A percentile compares a stretch with the other conserved stretches of the same genome.
phyloP scores from a whole-genome alignment of 352 stramenopile species.

The Nothophytophthora sp. region DNA sequence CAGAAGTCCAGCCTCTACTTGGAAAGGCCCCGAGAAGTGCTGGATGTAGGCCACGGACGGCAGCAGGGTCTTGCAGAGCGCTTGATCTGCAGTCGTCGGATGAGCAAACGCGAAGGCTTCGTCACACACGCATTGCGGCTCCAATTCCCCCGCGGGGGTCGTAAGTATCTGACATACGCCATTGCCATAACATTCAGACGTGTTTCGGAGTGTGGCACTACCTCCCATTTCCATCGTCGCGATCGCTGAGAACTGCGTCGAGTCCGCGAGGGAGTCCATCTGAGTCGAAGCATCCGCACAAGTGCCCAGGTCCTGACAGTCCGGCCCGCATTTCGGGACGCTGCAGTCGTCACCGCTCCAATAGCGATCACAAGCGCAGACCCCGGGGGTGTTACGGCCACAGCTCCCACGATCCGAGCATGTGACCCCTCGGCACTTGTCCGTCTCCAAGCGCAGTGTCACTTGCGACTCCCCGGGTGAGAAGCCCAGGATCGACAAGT shows the following conservation, averaged over 20 bases:
- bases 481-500: conserved; percentile 71
- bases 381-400: conserved; percentile 58
- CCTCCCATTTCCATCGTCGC: conserved; percentile 15
- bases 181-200: conserved; percentile 76
- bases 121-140: conserved; percentile 62
- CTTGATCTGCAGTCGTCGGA: conserved; percentile 38
- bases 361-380: conserved; percentile 74
- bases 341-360: conserved; percentile 80
- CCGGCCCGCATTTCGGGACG: conserved; percentile 65
- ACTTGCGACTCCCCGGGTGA: conserved; percentile 26
- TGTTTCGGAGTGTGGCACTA: conserved; percentile 50
- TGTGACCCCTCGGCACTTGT: conserved; percentile 61
- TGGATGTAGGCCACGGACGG: conserved; percentile 63
- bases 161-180: conserved; percentile 48
- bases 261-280: too few relatives aligned
- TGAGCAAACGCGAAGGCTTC: conserved; percentile 59
- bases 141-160: conserved; percentile 8
- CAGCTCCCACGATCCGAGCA: conserved; percentile 65
- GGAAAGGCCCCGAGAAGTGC: conserved; percentile 52
- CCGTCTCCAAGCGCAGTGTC: conserved; percentile 49
- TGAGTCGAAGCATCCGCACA: conserved; percentile 36
- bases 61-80: conserved; percentile 62
- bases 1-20: conserved; percentile 31
- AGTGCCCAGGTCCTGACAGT: conserved; percentile 63
- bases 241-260: too few relatives aligned